Evolutionary conservation across 2,329 filamentous ascomycete genomes (phyloP).

Genomic region (Cladosporium austrohemisphaericum): DNA sequence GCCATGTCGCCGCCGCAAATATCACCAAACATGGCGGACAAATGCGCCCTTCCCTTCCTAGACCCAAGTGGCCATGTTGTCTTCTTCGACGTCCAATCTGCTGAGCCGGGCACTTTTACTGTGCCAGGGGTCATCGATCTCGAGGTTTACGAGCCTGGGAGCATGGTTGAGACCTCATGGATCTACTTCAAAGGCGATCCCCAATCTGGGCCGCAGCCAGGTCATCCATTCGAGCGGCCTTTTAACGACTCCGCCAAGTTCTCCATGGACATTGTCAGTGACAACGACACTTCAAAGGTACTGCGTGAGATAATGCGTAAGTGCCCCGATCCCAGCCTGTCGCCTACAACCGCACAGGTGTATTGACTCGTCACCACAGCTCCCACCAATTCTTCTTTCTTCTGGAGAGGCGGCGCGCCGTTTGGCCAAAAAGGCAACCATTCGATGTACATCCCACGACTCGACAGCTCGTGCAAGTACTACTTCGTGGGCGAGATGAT

Average conservation of each 20-base stretch:
- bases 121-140: slow-evolving; percentile 2
- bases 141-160: background rate
- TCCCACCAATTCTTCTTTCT: background rate
- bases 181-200: slow-evolving; percentile 9
- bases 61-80: background rate
- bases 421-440: background rate
- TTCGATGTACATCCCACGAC: background rate
- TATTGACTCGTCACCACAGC: background rate
- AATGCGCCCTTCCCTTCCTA: slow-evolving; percentile 2
- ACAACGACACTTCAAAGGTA: background rate
- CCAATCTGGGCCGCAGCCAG: background rate
- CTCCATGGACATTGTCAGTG: background rate
- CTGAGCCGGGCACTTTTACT: slow-evolving; percentile 1
- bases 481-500: background rate
- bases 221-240: slow-evolving; percentile 4
- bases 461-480: background rate
- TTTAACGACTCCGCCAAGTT: background rate
- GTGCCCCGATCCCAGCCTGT: background rate
- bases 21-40: background rate
- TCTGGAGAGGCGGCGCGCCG: slow-evolving; percentile 2
- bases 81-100: background rate
- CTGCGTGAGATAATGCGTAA: background rate
- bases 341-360: no score
- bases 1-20: background rate
- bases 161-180: background rate